These are phyloP conservation scores for Botrytis deweyae DNA, from an alignment of 2,329 filamentous ascomycete genomes.

Conservation along the genomic window DNA sequence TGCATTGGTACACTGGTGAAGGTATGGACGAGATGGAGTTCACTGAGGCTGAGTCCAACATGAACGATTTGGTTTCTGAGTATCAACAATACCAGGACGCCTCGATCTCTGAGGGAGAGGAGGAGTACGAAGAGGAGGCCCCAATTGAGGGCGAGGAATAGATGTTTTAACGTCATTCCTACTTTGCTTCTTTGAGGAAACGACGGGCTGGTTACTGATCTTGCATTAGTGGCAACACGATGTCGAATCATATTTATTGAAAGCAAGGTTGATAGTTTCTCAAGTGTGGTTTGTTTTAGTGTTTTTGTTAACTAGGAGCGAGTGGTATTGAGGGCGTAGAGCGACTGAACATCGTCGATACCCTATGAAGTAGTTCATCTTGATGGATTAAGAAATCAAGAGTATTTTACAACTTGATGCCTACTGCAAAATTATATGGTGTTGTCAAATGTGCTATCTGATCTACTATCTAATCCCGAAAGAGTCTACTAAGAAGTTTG, in stretches of 20 bases:
- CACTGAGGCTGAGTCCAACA: constrained; percentile 99
- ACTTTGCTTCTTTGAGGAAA: constrained; percentile 25
- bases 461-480: background rate
- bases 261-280: constrained; percentile 34
- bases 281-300: constrained; percentile 21
- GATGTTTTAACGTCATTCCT: constrained; percentile 22
- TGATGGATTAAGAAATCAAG: constrained; percentile 36
- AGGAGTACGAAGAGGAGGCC: constrained; percentile 82
- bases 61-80: constrained; percentile 99
- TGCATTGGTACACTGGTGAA: constrained; percentile 99
- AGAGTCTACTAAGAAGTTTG: background rate
- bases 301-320: constrained; percentile 30
- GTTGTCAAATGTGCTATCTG: background rate
- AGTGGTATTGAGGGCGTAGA: constrained; percentile 31
- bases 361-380: constrained; percentile 31
- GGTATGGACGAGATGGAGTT: constrained; percentile 99
- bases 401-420: constrained; percentile 20
- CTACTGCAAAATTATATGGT: background rate
- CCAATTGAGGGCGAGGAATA: constrained; percentile 67
- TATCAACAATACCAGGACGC: constrained; percentile 99
- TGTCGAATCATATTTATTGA: constrained; percentile 31
- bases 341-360: constrained; percentile 32
- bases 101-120: constrained; percentile 93
- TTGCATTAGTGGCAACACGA: constrained; percentile 29
- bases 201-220: constrained; percentile 25